phyloP scores from a whole-genome alignment of 1,139 yeast species.

The Dujonia santamariae region DNA sequence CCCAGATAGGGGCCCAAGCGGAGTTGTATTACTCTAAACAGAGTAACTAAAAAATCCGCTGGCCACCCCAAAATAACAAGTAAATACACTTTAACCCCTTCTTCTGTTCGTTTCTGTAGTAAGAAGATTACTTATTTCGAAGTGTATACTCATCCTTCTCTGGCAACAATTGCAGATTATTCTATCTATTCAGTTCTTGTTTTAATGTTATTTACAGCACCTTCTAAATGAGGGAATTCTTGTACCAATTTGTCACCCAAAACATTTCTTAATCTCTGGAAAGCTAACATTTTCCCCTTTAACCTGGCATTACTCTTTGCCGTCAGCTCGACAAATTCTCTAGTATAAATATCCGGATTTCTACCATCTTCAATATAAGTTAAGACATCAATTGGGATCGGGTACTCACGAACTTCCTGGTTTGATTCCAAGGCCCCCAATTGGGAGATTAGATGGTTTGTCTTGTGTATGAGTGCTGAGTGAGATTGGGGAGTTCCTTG shows the following conservation, averaged over 20 bases:
- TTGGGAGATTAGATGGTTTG: conserved; percentile 39
- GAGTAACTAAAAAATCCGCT: too few relatives aligned
- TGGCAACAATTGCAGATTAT: too few relatives aligned
- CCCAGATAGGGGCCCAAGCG: too few relatives aligned
- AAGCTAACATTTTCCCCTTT: conserved; percentile 74
- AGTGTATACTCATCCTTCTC: too few relatives aligned
- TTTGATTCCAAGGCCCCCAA: conserved; percentile 33
- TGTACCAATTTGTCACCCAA: conserved; percentile 65
- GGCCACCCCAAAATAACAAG: too few relatives aligned
- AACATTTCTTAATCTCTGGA: conserved; percentile 55
- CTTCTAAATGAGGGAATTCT: conserved; percentile 74
- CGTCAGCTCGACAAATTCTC: conserved; percentile 93
- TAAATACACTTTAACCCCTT: too few relatives aligned
- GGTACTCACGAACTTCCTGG: conserved; percentile 34
- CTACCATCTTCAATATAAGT: conserved; percentile 92
- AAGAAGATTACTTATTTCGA: too few relatives aligned
- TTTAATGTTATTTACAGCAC: conserved; percentile 34
- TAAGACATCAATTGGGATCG: conserved; percentile 74
- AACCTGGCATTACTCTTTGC: conserved; percentile 84
- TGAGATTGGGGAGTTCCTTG: conserved; percentile 69
- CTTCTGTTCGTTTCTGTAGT: too few relatives aligned
- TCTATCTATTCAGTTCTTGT: conserved; percentile 14
- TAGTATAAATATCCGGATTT: conserved; percentile 93
- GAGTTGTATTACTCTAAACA: too few relatives aligned
- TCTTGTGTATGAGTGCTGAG: conserved; percentile 39